phyloP scores from a whole-genome alignment of 176 grass and related monocot genomes.

The Lolium rigidum region DNA sequence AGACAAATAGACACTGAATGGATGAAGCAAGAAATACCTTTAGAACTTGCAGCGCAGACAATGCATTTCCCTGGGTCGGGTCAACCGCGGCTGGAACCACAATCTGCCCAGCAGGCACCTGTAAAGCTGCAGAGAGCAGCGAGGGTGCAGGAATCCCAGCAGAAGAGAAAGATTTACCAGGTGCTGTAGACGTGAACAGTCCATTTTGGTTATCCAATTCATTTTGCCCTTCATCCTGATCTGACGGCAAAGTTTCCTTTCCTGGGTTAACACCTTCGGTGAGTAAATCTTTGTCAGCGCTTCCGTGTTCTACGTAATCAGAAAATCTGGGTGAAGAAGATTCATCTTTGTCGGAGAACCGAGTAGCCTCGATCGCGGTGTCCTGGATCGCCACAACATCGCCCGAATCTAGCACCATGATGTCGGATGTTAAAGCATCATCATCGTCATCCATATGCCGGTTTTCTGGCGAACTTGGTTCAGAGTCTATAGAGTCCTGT shows the following conservation, averaged over 20 bases:
- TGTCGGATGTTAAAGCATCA: conserved; percentile 49
- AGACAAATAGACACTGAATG: not conserved
- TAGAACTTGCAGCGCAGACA: conserved; percentile 77
- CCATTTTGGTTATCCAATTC: conserved; percentile 36
- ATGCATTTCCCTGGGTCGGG: conserved; percentile 67
- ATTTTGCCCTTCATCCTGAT: conserved; percentile 28
- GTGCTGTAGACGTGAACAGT: conserved; percentile 27
- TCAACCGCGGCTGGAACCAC: conserved; percentile 80
- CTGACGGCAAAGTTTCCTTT: conserved; percentile 5
- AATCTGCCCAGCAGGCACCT: conserved; percentile 69
- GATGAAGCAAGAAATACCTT: conserved; percentile 63
- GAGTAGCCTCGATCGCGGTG: not conserved
- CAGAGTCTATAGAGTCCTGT: conserved; percentile 43
- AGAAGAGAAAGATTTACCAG: conserved; percentile 53
- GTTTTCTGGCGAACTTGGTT: conserved; percentile 41
- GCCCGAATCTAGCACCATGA: conserved; percentile 49
- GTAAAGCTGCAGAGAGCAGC: conserved; percentile 60
- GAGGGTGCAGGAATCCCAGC: conserved; percentile 81
- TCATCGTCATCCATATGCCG: conserved; percentile 8
- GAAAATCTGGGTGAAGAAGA: conserved; percentile 12
- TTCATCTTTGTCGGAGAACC: conserved; percentile 8
- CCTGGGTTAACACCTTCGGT: not conserved
- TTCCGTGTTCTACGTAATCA: conserved; percentile 41
- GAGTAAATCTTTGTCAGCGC: too few species aligned
- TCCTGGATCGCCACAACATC: conserved; percentile 44